Evolutionary conservation across 164 flowering plant genomes (phyloP), one percentile per base, ranked within the genome.

Genomic region (Cinnamomum micranthum): DNA sequence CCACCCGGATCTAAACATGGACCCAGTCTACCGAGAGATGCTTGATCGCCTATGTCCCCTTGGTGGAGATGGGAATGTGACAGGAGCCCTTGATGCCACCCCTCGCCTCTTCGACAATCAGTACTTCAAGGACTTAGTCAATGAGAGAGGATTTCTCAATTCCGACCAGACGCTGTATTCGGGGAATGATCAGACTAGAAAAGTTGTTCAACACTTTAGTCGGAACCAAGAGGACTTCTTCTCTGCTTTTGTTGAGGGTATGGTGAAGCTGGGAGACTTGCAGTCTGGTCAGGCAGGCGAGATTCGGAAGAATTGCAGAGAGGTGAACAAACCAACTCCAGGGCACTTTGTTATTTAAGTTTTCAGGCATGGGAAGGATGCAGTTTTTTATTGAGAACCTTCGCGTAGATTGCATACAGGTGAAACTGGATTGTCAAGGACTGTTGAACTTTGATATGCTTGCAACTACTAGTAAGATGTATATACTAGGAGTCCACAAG

Each of bases 241-340:
- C 68, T 52, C 77, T 66, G 95, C 88, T 0, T 95, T 95, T 72
- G 92, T 82, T 2, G 87, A 86, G 52, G 97, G 93, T 50, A 95
- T 95, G 98, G 50, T 92, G 13, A 91, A 89, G 80, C 75, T 92
- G 89, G 99, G 97, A 11, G 96, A 90, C 63, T 75, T 93, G 77
- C 90, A 85, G 51, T 88, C 92, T 0, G 90, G 87, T 4, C 73
- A 73, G 47, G 87, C 89, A 0, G 97, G 97, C 1, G 99, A 95
- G 81, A 75, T 93, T 23, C 81, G 99, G 77, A 86, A 47, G 80
- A 86, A 93, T 31, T 95, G 99, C 73, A 84, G 98, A 73, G 83
- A 83, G 71, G 91, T 74, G 20, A 93, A 93, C 76, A 22, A 74
- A 27, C 72, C 55, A 59, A 65, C 70, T 3, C 20, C 51, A 9